These are phyloP conservation scores for Byssochlamys sp. DNA, from an alignment of 2,329 filamentous ascomycete species.

Conservation along the genomic window DNA sequence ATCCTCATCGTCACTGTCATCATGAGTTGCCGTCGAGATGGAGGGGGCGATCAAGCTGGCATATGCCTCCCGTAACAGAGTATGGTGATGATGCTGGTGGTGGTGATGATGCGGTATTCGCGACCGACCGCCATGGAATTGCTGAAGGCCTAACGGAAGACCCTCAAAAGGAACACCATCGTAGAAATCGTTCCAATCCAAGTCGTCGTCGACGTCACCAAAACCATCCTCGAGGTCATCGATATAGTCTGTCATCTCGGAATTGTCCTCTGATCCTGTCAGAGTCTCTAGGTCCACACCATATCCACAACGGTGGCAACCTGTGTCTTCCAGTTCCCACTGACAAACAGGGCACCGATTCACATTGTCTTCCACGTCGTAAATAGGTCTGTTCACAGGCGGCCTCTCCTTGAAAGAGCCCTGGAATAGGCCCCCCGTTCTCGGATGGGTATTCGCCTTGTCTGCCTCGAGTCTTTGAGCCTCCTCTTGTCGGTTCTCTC, in stretches of 20 bases:
- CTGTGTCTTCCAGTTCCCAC: slow-evolving; percentile 51
- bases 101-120: slow-evolving; percentile 1
- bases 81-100: slow-evolving; percentile 1
- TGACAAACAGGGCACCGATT: slow-evolving; percentile 53
- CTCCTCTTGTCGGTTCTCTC: slow-evolving; percentile 49
- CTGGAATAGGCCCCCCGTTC: slow-evolving; percentile 52
- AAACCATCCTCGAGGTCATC: slow-evolving; percentile 22
- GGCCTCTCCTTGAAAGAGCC: slow-evolving; percentile 43
- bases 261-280: slow-evolving; percentile 29
- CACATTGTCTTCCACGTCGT: slow-evolving; percentile 52
- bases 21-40: neutral
- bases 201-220: slow-evolving; percentile 20
- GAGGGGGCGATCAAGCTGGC: neutral
- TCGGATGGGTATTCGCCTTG: slow-evolving; percentile 42
- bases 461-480: slow-evolving; percentile 51
- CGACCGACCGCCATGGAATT: slow-evolving; percentile 6
- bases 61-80: neutral
- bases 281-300: slow-evolving; percentile 36
- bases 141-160: slow-evolving; percentile 8
- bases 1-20: slow-evolving; percentile 8
- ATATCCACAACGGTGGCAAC: slow-evolving; percentile 48
- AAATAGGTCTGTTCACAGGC: slow-evolving; percentile 33
- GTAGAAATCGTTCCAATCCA: slow-evolving; percentile 10
- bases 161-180: slow-evolving; percentile 6
- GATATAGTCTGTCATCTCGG: slow-evolving; percentile 36